Percentiles rank a stretch among this genome's conserved stretches.
phyloP scores from a whole-genome alignment of 2,329 filamentous ascomycete species.

The Chaetothyriales sp. region DNA sequence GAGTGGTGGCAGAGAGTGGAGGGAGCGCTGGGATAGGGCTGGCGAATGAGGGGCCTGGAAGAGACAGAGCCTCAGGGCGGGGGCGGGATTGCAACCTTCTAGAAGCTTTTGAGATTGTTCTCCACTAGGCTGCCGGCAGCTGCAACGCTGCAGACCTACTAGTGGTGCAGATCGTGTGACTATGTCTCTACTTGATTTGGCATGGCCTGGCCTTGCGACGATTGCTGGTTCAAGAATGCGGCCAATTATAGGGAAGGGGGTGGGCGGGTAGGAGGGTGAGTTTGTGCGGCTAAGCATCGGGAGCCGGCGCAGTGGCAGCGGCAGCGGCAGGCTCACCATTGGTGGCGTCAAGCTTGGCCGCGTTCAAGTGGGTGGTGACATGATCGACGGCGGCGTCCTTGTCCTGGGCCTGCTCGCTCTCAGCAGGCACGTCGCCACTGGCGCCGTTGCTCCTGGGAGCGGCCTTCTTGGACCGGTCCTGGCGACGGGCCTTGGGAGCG shows the following conservation, averaged over 20 bases:
- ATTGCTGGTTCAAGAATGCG: too few species aligned
- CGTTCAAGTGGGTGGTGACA: conserved; percentile 46
- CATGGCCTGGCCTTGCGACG: neutral
- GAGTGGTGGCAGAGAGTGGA: too few species aligned
- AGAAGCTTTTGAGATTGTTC: neutral
- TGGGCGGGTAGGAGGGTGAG: too few species aligned
- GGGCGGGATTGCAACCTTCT: neutral
- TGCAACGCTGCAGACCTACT: neutral
- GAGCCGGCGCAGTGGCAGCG: neutral
- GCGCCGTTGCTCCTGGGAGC: conserved; percentile 37
- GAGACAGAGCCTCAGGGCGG: too few species aligned
- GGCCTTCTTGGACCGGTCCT: conserved; percentile 41
- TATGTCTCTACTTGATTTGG: too few species aligned
- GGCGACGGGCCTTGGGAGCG: conserved; percentile 27
- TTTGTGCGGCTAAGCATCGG: neutral
- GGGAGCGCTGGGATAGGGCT: too few species aligned
- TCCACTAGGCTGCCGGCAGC: neutral
- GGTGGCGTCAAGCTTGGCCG: conserved; percentile 45
- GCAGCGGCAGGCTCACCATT: conserved; percentile 6
- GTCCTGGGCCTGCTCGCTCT: conserved; percentile 42
- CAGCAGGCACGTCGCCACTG: conserved; percentile 39
- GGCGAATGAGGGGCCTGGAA: too few species aligned
- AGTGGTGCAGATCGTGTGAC: neutral
- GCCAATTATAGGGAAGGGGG: neutral
- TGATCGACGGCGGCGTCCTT: conserved; percentile 47